phyloP scores from a whole-genome alignment of 306 rosid genomes.

The Medicago lupulina region DNA sequence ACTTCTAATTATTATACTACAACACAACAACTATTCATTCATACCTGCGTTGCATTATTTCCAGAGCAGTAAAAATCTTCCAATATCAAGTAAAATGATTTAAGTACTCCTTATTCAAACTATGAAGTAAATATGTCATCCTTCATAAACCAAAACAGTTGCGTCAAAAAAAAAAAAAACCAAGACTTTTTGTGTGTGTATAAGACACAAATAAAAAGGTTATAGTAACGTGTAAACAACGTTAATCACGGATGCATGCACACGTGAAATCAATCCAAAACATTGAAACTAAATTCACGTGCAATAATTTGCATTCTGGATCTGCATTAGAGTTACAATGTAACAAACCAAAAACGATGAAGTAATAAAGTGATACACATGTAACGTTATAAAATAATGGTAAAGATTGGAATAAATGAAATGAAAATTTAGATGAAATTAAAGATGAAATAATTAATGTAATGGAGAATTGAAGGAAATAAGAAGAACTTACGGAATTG shows the following conservation, averaged over 20 bases:
- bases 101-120: constrained; percentile 45
- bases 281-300: neutral
- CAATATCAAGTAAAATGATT: constrained; percentile 48
- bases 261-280: neutral
- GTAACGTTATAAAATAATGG: too few species aligned
- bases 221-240: neutral
- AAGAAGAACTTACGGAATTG: too few species aligned
- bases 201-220: constrained; percentile 14
- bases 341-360: neutral
- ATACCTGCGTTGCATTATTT: constrained; percentile 60
- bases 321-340: neutral
- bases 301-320: neutral
- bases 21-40: neutral
- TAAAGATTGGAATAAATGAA: too few species aligned
- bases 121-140: constrained; percentile 46
- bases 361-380: neutral
- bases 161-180: neutral
- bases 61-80: constrained; percentile 45
- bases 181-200: neutral
- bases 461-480: too few species aligned
- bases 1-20: neutral
- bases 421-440: too few species aligned
- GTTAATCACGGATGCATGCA: constrained; percentile 21
- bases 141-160: constrained; percentile 33
- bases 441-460: too few species aligned